Evolutionary conservation across 371 early-diverging fungal species (phyloP), one percentile per base, ranked within the genome.

Genomic region (Mortierella sp.): DNA sequence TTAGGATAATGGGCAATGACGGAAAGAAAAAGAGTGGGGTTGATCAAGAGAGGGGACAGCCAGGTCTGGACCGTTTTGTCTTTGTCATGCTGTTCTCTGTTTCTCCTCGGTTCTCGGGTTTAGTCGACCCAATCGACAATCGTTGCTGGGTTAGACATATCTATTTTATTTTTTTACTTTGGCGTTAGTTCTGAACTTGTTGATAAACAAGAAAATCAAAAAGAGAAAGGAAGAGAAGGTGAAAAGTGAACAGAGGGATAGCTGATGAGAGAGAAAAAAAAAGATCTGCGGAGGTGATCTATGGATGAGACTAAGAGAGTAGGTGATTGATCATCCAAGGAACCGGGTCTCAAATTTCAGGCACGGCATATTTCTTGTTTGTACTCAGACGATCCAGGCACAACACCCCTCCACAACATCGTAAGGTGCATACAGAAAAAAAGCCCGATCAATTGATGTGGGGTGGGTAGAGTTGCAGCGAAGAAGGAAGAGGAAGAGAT

Each of bases 291-390:
- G 21, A 21, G 65, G 41, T 38, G 35, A 41, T 65, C 29, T 0
- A 16, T 38, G 24, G 18, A 1, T 18, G 32, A 21, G 65, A 38
- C 65, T 29, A 16, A 35, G 38, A 18, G 16, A 10, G 35, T 21
- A 38, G 38, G 65, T 7, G 38, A 65, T 38, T 65, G 38, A 38
- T 38, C 65, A 5, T 21, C 35, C 60, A 2, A 65, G 35, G 63
- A 38, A 65, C 65, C 35, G 2, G 65, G 65, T 38, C 38, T 65
- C 21, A 65, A 21, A 65, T 38, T 65, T 65, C 65, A 65, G 65
- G 65, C 38, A 65, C 65, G 27, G 27, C 27, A n/a, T 16, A 29
- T 60, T 38, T 18, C 38, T 65, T 65, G 21, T 65, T 63, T 41
- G 41, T 38, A 60, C 24, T 38, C 65, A 41, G 65, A 21, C 38